Percentiles rank a stretch among this genome's conserved stretches.
phyloP scores from a whole-genome alignment of 2,329 filamentous ascomycete species.

The Phaeoacremonium minimum region DNA sequence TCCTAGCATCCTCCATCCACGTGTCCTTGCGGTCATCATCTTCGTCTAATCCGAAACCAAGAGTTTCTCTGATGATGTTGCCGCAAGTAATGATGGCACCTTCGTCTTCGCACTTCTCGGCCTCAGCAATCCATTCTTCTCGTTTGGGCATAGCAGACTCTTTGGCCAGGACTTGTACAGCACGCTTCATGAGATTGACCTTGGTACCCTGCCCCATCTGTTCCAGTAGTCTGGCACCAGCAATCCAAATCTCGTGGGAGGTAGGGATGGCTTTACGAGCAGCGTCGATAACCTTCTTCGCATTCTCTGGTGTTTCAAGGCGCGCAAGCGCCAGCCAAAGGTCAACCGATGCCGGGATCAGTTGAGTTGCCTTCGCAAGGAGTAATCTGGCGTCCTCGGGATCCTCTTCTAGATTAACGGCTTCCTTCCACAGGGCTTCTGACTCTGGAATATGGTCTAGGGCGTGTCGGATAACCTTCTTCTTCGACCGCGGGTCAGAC shows the following conservation, averaged over 20 bases:
- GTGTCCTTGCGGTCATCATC: constrained; percentile 94
- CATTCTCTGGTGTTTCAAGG: constrained; percentile 84
- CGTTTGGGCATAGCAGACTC: constrained; percentile 96
- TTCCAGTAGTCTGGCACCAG: constrained; percentile 85
- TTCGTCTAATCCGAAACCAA: constrained; percentile 90
- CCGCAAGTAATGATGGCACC: constrained; percentile 82
- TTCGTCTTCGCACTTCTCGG: constrained; percentile 91
- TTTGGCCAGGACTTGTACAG: constrained; percentile 79
- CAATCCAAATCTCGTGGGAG: constrained; percentile 95
- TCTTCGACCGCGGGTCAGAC: constrained; percentile 76
- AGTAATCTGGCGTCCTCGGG: constrained; percentile 81
- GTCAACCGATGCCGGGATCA: constrained; percentile 90
- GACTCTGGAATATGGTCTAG: constrained; percentile 92
- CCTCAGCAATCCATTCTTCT: constrained; percentile 94
- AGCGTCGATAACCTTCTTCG: constrained; percentile 91
- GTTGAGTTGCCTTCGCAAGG: constrained; percentile 90
- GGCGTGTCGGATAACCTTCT: constrained; percentile 86
- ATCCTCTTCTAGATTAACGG: constrained; percentile 92
- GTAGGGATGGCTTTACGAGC: constrained; percentile 91
- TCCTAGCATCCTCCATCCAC: constrained; percentile 90
- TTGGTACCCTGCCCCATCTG: constrained; percentile 74
- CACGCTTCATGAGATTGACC: constrained; percentile 92
- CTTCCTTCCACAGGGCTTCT: constrained; percentile 95
- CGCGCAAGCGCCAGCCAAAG: constrained; percentile 92
- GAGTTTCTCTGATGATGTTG: constrained; percentile 85